Evolutionary conservation across 495 filamentous ascomycete species (phyloP).

Genomic region (Penicillium bovifimosum): DNA sequence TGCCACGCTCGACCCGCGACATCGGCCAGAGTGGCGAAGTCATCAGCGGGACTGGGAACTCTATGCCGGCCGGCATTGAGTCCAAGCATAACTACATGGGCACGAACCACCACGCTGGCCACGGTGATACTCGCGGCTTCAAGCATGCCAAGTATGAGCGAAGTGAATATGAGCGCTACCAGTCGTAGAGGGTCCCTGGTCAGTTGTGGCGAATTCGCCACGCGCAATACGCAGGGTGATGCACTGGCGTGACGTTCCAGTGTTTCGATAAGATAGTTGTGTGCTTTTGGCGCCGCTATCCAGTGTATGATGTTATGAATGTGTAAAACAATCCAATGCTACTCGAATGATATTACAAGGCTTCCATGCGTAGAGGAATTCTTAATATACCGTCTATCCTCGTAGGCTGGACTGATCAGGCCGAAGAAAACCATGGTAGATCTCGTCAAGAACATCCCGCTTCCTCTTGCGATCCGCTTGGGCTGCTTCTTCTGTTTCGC

Average conservation of each 20-base stretch:
- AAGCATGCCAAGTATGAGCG: slow-evolving; percentile 41
- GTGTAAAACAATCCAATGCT: neutral
- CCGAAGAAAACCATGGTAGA: slow-evolving; percentile 37
- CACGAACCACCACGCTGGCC: slow-evolving; percentile 29
- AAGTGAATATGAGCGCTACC: slow-evolving; percentile 37
- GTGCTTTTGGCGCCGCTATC: neutral
- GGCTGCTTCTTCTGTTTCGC: slow-evolving; percentile 38
- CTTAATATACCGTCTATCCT: slow-evolving; percentile 6
- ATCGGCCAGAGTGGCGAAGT: slow-evolving; percentile 44
- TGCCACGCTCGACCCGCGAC: slow-evolving; percentile 46
- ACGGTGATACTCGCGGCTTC: slow-evolving; percentile 31
- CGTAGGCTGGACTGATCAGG: slow-evolving; percentile 1
- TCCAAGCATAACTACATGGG: slow-evolving; percentile 40
- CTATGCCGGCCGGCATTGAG: slow-evolving; percentile 40
- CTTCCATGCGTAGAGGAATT: neutral
- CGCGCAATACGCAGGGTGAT: neutral
- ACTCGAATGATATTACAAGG: neutral
- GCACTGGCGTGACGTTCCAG: neutral
- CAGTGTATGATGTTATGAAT: neutral
- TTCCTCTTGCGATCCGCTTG: slow-evolving; percentile 44
- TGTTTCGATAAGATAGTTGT: neutral
- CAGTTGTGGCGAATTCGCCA: slow-evolving; percentile 24
- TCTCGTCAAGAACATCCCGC: slow-evolving; percentile 45
- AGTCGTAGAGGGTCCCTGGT: slow-evolving; percentile 17
- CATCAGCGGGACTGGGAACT: slow-evolving; percentile 47